These are phyloP conservation scores for Podospora conica DNA, from an alignment of 495 filamentous ascomycete species.

Conservation along the genomic window DNA sequence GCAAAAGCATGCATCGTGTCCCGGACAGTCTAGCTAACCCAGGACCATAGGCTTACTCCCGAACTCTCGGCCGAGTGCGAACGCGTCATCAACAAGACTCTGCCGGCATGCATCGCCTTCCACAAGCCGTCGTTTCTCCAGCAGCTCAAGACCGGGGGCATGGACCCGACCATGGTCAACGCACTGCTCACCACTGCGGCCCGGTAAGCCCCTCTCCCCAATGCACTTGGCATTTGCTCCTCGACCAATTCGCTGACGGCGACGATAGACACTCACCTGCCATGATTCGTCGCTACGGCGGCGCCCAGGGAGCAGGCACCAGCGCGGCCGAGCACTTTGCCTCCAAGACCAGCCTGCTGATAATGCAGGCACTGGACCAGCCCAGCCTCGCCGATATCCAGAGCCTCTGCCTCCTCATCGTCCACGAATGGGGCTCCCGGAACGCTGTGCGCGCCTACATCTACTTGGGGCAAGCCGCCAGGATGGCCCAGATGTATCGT, in stretches of 20 bases:
- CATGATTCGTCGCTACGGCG: constrained; percentile 46
- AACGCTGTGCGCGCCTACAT: constrained; percentile 49
- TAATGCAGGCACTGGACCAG: constrained; percentile 42
- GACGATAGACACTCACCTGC: constrained; percentile 36
- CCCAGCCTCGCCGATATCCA: constrained; percentile 47
- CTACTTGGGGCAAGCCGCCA: constrained; percentile 45
- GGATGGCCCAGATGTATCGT: constrained; percentile 49
- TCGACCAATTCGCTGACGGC: background rate
- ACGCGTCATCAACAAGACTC: constrained; percentile 43
- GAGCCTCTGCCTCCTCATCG: constrained; percentile 44
- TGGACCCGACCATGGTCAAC: constrained; percentile 44
- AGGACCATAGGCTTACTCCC: constrained; percentile 37
- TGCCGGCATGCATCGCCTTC: constrained; percentile 48
- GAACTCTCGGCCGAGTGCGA: constrained; percentile 46
- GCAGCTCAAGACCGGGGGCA: constrained; percentile 41
- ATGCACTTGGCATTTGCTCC: background rate
- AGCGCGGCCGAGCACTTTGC: constrained; percentile 45
- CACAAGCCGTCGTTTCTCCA: constrained; percentile 48
- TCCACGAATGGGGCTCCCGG: constrained; percentile 48
- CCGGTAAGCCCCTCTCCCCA: constrained; percentile 30
- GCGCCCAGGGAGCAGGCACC: constrained; percentile 33
- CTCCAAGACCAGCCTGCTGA: constrained; percentile 40
- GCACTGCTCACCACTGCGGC: constrained; percentile 44
- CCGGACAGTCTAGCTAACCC: constrained; percentile 2
- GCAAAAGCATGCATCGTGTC: too few relatives aligned